These are phyloP conservation scores for Neonectria sp. DNA, from an alignment of 2,329 filamentous ascomycete species.

Conservation along the genomic window DNA sequence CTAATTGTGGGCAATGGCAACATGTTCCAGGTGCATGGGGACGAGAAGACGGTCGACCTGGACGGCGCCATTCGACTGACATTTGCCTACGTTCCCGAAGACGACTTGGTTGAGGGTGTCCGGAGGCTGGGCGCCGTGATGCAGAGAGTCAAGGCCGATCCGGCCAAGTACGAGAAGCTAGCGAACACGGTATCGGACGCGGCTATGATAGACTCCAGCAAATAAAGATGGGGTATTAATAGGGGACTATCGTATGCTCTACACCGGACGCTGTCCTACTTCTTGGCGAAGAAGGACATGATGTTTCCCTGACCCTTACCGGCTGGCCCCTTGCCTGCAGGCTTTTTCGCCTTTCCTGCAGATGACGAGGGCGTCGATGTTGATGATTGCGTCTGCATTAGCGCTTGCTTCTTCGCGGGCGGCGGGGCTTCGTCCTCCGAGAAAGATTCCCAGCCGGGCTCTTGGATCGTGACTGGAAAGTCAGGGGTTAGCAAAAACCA, in stretches of 20 bases:
- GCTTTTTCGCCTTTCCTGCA: slow-evolving; percentile 69
- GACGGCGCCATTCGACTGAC: slow-evolving; percentile 74
- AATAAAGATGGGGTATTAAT: slow-evolving; percentile 40
- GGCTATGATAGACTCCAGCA: slow-evolving; percentile 43
- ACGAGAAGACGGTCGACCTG: slow-evolving; percentile 69
- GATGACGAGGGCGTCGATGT: slow-evolving; percentile 58
- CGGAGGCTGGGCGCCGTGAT: slow-evolving; percentile 70
- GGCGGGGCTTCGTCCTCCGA: slow-evolving; percentile 85
- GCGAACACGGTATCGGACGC: slow-evolving; percentile 27
- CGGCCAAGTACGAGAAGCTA: slow-evolving; percentile 45
- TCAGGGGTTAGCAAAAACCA: slow-evolving; percentile 30
- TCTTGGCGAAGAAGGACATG: slow-evolving; percentile 94
- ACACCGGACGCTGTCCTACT: slow-evolving; percentile 57
- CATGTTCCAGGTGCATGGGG: slow-evolving; percentile 77
- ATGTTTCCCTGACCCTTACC: slow-evolving; percentile 84
- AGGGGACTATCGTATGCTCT: slow-evolving; percentile 5
- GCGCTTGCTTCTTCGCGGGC: slow-evolving; percentile 67
- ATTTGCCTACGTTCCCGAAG: slow-evolving; percentile 81
- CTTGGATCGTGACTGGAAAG: slow-evolving; percentile 83
- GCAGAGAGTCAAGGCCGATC: slow-evolving; percentile 50
- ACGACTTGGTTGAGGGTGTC: slow-evolving; percentile 77
- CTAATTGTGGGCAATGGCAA: slow-evolving; percentile 78
- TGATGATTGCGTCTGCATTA: slow-evolving; percentile 57
- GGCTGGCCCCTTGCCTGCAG: slow-evolving; percentile 43
- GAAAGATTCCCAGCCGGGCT: slow-evolving; percentile 90